These are phyloP conservation scores for Pythium periplocum DNA, from an alignment of 352 stramenopile genomes.

Conservation along the genomic window DNA sequence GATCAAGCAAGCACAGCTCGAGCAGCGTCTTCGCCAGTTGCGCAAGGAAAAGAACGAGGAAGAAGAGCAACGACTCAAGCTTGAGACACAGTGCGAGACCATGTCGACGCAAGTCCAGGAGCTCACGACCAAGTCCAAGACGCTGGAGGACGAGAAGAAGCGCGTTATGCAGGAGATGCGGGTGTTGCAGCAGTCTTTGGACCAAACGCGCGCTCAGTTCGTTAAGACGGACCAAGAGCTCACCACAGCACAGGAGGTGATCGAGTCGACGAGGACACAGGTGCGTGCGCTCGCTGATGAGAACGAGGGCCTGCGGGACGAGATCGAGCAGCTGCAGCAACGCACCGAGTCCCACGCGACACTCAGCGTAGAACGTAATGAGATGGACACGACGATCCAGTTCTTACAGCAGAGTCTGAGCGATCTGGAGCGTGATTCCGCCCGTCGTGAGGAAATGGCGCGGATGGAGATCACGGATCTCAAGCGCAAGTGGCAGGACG, in stretches of 20 bases:
- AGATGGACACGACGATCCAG: constrained; percentile 55
- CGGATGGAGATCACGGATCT: constrained; percentile 46
- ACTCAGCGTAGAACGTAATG: constrained; percentile 42
- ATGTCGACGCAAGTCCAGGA: constrained; percentile 43
- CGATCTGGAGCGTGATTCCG: constrained; percentile 47
- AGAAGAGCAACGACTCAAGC: constrained; percentile 48
- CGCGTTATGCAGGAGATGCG: constrained; percentile 31
- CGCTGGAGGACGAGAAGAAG: constrained; percentile 46
- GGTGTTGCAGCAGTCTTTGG: constrained; percentile 15
- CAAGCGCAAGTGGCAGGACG: constrained; percentile 81
- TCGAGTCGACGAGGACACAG: constrained; percentile 20
- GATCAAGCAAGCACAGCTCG: constrained; percentile 70
- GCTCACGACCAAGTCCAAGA: constrained; percentile 36
- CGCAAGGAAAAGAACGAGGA: constrained; percentile 80
- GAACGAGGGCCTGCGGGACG: constrained; percentile 28
- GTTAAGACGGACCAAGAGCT: constrained; percentile 22
- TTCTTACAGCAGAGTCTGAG: constrained; percentile 54
- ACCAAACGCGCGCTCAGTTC: constrained; percentile 17
- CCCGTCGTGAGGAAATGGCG: constrained; percentile 55
- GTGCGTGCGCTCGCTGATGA: constrained; percentile 24
- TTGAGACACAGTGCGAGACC: constrained; percentile 48
- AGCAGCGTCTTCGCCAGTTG: constrained; percentile 57
- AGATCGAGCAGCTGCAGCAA: constrained; percentile 36
- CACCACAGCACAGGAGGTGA: constrained; percentile 22
- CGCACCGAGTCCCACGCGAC: constrained; percentile 40